A percentile compares a stretch with the other conserved stretches of the same genome.
Conservation (phyloP, 108 stramenopile species). For the Cyclotella distinguenda region DNA sequence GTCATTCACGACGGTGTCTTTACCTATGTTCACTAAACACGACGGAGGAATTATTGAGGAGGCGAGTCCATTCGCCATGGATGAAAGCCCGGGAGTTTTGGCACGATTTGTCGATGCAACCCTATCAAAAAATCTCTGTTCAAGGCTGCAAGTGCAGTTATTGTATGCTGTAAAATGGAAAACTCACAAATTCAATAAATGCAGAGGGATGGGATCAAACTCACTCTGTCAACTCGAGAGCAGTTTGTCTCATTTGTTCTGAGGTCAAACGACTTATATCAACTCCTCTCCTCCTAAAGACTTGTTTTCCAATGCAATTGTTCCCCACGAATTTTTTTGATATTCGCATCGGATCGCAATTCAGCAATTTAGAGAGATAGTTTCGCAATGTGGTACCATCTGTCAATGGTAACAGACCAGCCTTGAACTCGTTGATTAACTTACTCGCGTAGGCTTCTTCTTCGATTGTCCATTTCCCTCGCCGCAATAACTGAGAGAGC, state of each 20-base stretch:
- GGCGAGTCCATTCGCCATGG: conserved; percentile 19
- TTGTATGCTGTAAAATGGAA: not conserved
- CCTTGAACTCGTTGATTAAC: conserved; percentile 93
- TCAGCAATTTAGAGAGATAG: conserved; percentile 90
- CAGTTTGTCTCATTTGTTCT: conserved; percentile 86
- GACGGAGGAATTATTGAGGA: not conserved
- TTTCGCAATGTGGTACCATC: conserved; percentile 96
- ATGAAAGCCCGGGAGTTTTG: conserved; percentile 52
- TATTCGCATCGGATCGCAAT: conserved; percentile 99
- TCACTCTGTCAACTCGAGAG: conserved; percentile 84
- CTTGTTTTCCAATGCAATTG: conserved; percentile 98
- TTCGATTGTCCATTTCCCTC: conserved; percentile 92
- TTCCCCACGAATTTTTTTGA: conserved; percentile 98
- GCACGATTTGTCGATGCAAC: conserved; percentile 94
- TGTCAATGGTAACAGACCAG: conserved; percentile 89
- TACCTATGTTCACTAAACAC: conserved; percentile 8
- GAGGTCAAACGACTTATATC: conserved; percentile 90
- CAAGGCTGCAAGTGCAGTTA: conserved; percentile 43
- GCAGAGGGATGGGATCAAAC: not conserved
- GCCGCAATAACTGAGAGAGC: conserved; percentile 43
- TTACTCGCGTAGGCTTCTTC: conserved; percentile 94
- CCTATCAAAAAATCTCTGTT: conserved; percentile 90
- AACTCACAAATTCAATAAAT: not conserved
- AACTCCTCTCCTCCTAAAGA: conserved; percentile 88
- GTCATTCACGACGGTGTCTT: conserved; percentile 19